These are phyloP conservation scores for Lachnellula willkommii DNA, from an alignment of 2,329 filamentous ascomycete species.

Conservation along the genomic window DNA sequence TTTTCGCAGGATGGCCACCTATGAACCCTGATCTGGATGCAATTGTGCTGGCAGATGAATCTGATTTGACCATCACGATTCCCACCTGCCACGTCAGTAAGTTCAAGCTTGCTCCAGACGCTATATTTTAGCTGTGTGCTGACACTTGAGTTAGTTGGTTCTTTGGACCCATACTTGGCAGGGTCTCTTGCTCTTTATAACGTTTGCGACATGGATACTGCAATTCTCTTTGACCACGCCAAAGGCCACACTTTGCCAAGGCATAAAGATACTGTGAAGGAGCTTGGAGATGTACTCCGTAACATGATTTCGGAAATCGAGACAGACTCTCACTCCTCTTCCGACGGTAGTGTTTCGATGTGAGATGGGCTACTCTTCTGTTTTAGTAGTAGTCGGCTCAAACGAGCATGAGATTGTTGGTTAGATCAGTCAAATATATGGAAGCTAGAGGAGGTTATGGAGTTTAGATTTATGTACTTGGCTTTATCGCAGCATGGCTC, in stretches of 20 bases:
- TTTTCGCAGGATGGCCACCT: slow-evolving; percentile 51
- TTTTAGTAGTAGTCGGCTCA: neutral
- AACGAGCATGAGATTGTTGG: neutral
- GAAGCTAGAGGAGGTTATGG: no score
- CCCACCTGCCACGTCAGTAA: slow-evolving; percentile 49
- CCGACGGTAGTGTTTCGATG: neutral
- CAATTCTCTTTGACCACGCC: slow-evolving; percentile 58
- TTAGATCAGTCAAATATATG: no score
- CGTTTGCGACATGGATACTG: slow-evolving; percentile 57
- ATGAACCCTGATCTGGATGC: slow-evolving; percentile 41
- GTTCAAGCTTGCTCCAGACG: slow-evolving; percentile 17
- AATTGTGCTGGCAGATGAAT: slow-evolving; percentile 48
- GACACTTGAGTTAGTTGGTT: slow-evolving; percentile 38
- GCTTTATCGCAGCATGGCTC: no score
- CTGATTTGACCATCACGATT: slow-evolving; percentile 46
- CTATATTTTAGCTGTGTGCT: slow-evolving; percentile 6
- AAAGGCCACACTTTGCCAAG: slow-evolving; percentile 60
- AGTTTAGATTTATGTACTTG: no score
- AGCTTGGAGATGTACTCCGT: slow-evolving; percentile 30
- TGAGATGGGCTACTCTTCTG: neutral
- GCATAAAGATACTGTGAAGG: slow-evolving; percentile 36
- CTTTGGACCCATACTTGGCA: slow-evolving; percentile 56
- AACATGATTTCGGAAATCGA: slow-evolving; percentile 17
- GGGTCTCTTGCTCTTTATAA: slow-evolving; percentile 59
- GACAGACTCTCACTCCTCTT: neutral